Base-by-base conservation (phyloP, 2,329 filamentous ascomycete species). In the Colletotrichum neosansevieriae region DNA sequence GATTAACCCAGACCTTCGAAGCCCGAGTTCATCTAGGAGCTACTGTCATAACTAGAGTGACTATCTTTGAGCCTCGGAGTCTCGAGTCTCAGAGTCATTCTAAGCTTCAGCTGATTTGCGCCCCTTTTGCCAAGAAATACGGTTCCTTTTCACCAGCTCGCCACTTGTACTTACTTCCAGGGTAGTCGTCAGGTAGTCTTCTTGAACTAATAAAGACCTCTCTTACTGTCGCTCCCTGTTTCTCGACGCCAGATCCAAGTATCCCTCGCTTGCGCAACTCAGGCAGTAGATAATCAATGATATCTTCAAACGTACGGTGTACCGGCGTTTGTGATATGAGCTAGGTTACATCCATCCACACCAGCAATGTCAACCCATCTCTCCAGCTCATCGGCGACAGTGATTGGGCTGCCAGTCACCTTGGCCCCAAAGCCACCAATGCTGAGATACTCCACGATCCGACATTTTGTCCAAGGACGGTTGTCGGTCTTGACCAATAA, bases 391-490 rank as follows among this genome's bases (percentile, higher is more conserved):
- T 84, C 79, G 0, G 82, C 82, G 3, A 84, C 80, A 0, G 77
- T 82, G 6, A 71, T 71, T 6, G 83, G 76, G 12, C 78, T 81
- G 3, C 85, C 85, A 9, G 87, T 78, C 3, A 77, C 75, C 1
- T 86, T 80, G 0, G 85, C 84, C 0, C 82, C 83, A 15, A 85
- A 74, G 0, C 84, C 83, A 15, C 85, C 84, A 24, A 86, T 81
- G 0, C 82, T 75, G 29, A 88, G 75, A 71, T 87, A 87, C 69
- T 88, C 85, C 36, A 87, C 85, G 1, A 85, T 85, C 65, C 85
- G 82, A 0, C 75, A 76, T 72, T 89, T 88, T 74, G 88, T 88
- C 83, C 21, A 21, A 21, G 21, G 21, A 0, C 70, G 50, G n/a
- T 61, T 66, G 12, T 66, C 58, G 3, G 68, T 29, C 24, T 29